A percentile compares a stretch with the other conserved stretches of the same genome.
Evolutionary conservation across 208 protist genomes (phyloP).

Genomic region (Crithidia mellificae): DNA sequence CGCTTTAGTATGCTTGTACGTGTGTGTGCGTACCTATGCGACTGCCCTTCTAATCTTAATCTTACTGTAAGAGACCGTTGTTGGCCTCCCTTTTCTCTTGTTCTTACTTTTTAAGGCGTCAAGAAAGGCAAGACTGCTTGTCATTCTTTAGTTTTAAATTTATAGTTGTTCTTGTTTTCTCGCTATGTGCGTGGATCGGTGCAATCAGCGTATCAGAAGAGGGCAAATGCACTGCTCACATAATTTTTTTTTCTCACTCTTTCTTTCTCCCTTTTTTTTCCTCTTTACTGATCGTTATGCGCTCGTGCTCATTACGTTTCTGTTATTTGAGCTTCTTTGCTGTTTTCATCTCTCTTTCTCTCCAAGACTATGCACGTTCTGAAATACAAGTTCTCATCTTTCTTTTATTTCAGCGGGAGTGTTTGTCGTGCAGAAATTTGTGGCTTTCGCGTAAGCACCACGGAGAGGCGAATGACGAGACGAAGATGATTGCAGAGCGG

Average conservation of each 20-base stretch:
- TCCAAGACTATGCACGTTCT: not conserved
- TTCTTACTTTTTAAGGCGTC: not conserved
- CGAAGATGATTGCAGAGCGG: not conserved
- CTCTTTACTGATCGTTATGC: not conserved
- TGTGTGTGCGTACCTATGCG: too few species aligned
- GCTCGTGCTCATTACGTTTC: not conserved
- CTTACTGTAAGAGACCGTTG: not conserved
- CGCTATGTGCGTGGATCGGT: not conserved
- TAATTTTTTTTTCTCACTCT: not conserved
- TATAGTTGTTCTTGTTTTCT: not conserved
- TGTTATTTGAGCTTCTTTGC: slow-evolving; percentile 4
- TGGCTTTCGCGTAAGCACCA: not conserved
- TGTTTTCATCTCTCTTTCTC: not conserved
- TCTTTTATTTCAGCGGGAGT: not conserved
- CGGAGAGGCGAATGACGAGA: not conserved
- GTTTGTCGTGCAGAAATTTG: not conserved
- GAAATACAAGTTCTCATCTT: too few species aligned
- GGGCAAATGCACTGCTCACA: not conserved
- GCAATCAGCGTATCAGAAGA: slow-evolving; percentile 1
- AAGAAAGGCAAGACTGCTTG: not conserved
- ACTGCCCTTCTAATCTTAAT: not conserved
- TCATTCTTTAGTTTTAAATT: not conserved
- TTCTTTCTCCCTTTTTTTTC: not conserved
- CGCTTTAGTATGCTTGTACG: too few species aligned
- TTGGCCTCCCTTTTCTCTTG: not conserved